phyloP scores from a whole-genome alignment of 306 rosid species.

The Ochetophila trinervis region DNA sequence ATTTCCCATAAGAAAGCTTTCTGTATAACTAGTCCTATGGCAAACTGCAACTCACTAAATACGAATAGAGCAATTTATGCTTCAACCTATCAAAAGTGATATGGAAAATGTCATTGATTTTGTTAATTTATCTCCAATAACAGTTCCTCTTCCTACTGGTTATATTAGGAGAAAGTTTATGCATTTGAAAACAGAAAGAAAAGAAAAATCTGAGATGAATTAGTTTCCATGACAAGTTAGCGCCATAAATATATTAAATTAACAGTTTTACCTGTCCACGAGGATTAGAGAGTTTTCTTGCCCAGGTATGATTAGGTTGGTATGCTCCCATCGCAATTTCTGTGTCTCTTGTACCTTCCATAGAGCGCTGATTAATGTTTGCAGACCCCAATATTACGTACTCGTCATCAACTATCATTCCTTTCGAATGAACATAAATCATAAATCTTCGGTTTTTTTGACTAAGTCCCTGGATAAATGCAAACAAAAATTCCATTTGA shows the following conservation, averaged over 20 bases:
- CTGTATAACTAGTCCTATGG: background rate
- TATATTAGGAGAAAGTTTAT: constrained; percentile 1
- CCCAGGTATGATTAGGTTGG: constrained; percentile 87
- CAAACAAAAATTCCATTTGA: constrained; percentile 16
- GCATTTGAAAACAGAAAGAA: constrained; percentile 7
- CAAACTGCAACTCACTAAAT: background rate
- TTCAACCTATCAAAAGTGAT: background rate
- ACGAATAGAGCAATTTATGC: background rate
- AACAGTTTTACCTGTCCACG: constrained; percentile 60
- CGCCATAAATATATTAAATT: constrained; percentile 1
- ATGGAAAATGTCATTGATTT: no score
- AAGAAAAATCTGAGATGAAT: background rate
- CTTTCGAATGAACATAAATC: constrained; percentile 98
- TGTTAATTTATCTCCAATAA: background rate
- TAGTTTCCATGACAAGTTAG: constrained; percentile 6
- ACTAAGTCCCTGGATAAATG: constrained; percentile 59
- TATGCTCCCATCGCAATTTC: constrained; percentile 98
- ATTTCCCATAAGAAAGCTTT: background rate
- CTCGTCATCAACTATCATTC: constrained; percentile 96
- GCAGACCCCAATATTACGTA: constrained; percentile 92
- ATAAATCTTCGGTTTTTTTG: constrained; percentile 77
- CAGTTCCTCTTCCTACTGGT: background rate
- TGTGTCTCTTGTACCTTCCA: constrained; percentile 99
- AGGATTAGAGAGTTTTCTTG: constrained; percentile 54
- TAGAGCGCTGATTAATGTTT: constrained; percentile 94